Evolutionary conservation across 2,329 filamentous ascomycete genomes (phyloP), one percentile per base, ranked within the genome.

Genomic region (Diaporthe sp.): DNA sequence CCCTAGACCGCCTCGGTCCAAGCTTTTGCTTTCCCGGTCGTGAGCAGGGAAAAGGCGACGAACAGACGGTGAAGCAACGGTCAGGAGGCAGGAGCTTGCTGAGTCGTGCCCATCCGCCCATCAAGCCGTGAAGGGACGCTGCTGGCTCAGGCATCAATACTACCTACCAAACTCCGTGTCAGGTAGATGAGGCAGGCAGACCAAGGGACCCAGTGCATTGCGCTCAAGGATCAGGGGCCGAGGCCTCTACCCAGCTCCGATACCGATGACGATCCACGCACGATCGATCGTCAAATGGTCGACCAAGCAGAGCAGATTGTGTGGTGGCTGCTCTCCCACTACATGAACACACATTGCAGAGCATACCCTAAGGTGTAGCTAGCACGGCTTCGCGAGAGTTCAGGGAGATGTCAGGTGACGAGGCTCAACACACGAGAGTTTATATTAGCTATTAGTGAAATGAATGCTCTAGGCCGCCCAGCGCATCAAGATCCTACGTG

Each of bases 401-500:
- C 19, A 13, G 19, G 55, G 12, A 31, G 39, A 34, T 7, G 46
- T 61, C n/a, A 71, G 75, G 19, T 73, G 46, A 62, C 75, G 78
- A 79, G 80, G 80, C 76, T 80, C 79, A 79, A 80, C 81, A 81
- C 78, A 78, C 79, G 79, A 79, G 79, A 81, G 80, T 79, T 79
- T 80, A 80, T 81, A 82, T 81, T 82, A 81, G 78, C 78, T 82
- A 82, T 82, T 82, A 82, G 74, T 74, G 75, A 81, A 75, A 73
- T 73, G 75, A 74, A 77, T 74, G 74, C 70, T 68, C 58, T 46
- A 73, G 58, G 71, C 46, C 49, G 60, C 17, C 58, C 58, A 25
- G 49, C 58, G 58, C 71, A 57, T 25, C 71, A 53, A 62, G 51
- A 55, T 73, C 71, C 71, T 73, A 73, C 25, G 55, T 73, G 58